Evolutionary conservation across 768 basidiomycete genomes (phyloP), one percentile per base, ranked within the genome.

Genomic region (Lactifluus echinatus): DNA sequence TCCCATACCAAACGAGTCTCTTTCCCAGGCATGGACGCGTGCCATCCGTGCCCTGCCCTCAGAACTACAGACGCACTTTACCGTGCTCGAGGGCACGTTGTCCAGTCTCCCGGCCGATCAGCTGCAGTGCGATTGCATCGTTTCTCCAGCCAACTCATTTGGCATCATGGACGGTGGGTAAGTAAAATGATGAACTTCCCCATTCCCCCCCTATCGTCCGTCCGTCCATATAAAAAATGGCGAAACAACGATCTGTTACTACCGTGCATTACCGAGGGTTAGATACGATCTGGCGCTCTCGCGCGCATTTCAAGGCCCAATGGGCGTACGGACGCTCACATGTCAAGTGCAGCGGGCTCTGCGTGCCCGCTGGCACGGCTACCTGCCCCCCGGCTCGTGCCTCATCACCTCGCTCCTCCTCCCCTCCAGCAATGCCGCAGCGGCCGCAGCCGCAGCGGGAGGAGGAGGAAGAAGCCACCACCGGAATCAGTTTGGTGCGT

Each of bases 101-200:
- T 33, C 40, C 17, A 10, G n/a, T 12, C 53, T 62, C 12, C 53
- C 39, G 11, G 19, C 45, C 8, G 48, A 53, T 10, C 33, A 28
- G 19, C 33, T 47, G n/a, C 45, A 8, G 6, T 60, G 49, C 33
- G 61, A 62, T 45, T 56, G 58, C 50, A n/a, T 62, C 33, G 54
- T 62, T 43, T 62, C 58, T 15, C 61, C 61, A 2, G 61, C 57
- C 2, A 62, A 62, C 7, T 55, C 61, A 21, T 59, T 46, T 24
- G 58, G 61, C 6, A 59, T 59, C 37, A 50, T 62, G 53, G 54
- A 59, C 26, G 57, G 53, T 45, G 61, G 54, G 61, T 59, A 39
- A 29, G 61, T 24, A n/a, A n/a, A n/a, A n/a, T n/a, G n/a, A n/a
- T n/a, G n/a, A n/a, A n/a, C 40, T 40, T 24, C 12, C 34, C 12